Evolutionary conservation across 306 rosid genomes (phyloP), one percentile per base, ranked within the genome.

Genomic region (Dryas octopetala): DNA sequence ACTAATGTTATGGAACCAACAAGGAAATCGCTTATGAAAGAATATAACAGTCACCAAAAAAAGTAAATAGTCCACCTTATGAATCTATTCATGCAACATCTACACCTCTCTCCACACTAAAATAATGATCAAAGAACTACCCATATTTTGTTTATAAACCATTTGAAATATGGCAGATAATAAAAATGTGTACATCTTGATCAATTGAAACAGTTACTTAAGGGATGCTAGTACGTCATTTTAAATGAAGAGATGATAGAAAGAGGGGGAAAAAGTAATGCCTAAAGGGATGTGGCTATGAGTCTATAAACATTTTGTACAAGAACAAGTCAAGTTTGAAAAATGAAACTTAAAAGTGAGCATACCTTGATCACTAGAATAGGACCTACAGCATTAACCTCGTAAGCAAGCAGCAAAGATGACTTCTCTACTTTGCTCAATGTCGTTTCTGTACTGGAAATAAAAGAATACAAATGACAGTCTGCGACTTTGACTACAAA

Each of bases 331-430:
- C 26, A 19, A 5, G 66, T n/a, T 26, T 5, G 5, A 48, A 26
- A 43, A 63, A 19, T 6, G 65, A 82, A 66, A 60, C n/a, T 52
- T 45, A 23, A 41, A 4, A 75, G 73, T 15, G 70, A 46, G 63
- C 59, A 78, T 85, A 94, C 98, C 98, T 94, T 94, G 83, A 90
- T 88, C 81, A 91, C 97, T 70, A 94, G 79, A 76, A 90, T 79
- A 59, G 98, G 98, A 81, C 98, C 98, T 5, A 89, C 93, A 3
- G 98, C 95, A 80, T 94, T 94, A 77, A 91, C 85, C 85, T 91
- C 98, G 43, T 90, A 94, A 8, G 98, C 83, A 74, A 84, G 88
- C 83, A 91, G 80, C 83, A 94, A 83, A 63, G 96, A 87, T 49
- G 97, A 87, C 79, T 87, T 94, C 84, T 94, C 89, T 77, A 91